Evolutionary conservation across 768 basidiomycete species (phyloP).

Genomic region (Hirschioporus abietinus): DNA sequence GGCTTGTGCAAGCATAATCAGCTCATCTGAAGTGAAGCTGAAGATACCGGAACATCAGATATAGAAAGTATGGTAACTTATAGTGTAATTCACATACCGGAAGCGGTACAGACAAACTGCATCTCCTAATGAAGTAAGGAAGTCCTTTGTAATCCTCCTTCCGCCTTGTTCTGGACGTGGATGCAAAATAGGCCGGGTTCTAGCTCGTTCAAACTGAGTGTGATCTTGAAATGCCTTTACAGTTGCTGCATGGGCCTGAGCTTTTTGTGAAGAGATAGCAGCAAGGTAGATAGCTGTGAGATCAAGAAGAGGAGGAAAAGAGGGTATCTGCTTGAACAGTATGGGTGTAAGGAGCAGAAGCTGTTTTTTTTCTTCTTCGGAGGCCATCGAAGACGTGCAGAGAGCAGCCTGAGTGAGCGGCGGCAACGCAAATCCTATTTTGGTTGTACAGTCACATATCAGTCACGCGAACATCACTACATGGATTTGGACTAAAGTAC

Average conservation of each 20-base stretch:
- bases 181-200: background rate
- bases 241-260: background rate
- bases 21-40: slow-evolving; percentile 12
- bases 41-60: slow-evolving; percentile 9
- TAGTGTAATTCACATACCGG: background rate
- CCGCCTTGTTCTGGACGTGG: background rate
- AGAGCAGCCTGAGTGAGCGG: too few relatives aligned
- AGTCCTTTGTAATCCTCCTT: background rate
- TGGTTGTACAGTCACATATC: too few relatives aligned
- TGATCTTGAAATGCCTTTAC: background rate
- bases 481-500: too few relatives aligned
- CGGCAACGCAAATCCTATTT: too few relatives aligned
- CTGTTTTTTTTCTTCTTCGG: background rate
- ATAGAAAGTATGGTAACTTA: background rate
- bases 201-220: background rate
- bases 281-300: background rate
- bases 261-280: background rate
- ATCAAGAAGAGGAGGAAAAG: background rate
- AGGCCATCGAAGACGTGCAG: background rate
- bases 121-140: background rate
- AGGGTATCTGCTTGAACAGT: background rate
- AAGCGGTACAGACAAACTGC: background rate
- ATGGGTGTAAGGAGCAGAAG: background rate
- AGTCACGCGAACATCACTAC: too few relatives aligned
- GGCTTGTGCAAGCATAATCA: slow-evolving; percentile 4